These are phyloP conservation scores for Colletotrichum sidae DNA, from an alignment of 2,329 filamentous ascomycete genomes.

Conservation along the genomic window DNA sequence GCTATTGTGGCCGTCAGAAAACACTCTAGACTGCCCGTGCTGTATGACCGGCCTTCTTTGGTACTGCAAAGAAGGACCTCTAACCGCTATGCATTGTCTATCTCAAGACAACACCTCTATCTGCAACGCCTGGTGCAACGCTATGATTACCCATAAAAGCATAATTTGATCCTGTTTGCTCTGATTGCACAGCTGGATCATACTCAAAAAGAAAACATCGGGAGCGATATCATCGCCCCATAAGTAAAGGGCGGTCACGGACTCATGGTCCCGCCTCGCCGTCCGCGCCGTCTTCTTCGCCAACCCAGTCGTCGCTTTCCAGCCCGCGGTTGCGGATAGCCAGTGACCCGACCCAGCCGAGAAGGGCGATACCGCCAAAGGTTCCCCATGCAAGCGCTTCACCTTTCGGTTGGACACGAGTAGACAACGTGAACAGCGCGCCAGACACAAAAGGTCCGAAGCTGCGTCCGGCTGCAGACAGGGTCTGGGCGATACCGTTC, in stretches of 20 bases:
- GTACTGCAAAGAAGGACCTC: too few relatives aligned
- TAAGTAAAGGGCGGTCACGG: neutral
- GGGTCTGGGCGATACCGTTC: constrained; percentile 92
- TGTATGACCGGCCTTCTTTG: too few relatives aligned
- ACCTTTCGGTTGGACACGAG: constrained; percentile 79
- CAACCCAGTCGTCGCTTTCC: constrained; percentile 68
- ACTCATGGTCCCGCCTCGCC: constrained; percentile 38
- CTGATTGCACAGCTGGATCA: neutral
- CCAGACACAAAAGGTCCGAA: constrained; percentile 91
- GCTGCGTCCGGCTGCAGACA: constrained; percentile 90
- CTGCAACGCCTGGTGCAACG: neutral
- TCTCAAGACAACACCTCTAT: too few relatives aligned
- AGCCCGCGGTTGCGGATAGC: constrained; percentile 75
- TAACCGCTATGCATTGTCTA: too few relatives aligned
- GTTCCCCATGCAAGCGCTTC: constrained; percentile 88
- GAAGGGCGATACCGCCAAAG: constrained; percentile 84
- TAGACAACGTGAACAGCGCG: constrained; percentile 84
- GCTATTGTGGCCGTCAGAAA: too few relatives aligned
- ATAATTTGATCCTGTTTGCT: too few relatives aligned
- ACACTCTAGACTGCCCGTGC: too few relatives aligned
- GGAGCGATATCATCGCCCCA: too few relatives aligned
- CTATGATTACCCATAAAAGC: constrained; percentile 22
- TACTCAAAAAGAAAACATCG: neutral
- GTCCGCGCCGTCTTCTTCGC: constrained; percentile 47
- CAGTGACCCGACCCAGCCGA: constrained; percentile 84